Evolutionary conservation across 2,329 filamentous ascomycete species (phyloP).

Genomic region (Aotearoamyces nothofagi): DNA sequence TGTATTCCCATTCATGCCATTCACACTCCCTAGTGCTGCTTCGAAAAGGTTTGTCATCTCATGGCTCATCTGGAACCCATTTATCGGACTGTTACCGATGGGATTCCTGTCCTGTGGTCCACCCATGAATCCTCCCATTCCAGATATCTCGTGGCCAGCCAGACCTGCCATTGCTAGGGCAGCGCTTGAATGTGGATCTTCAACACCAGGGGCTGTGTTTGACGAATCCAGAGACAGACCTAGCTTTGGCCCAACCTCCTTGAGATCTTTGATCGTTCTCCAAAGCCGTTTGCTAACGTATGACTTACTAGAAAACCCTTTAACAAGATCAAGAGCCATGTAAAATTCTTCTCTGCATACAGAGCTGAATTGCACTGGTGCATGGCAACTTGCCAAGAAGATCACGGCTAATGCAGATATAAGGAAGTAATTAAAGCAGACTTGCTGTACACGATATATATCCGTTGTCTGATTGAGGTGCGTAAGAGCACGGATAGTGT

Average conservation of each 20-base stretch:
- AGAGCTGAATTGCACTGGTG: slow-evolving; percentile 54
- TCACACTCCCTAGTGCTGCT: slow-evolving; percentile 15
- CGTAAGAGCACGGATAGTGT: slow-evolving; percentile 57
- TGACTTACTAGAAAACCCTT: slow-evolving; percentile 54
- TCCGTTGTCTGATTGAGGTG: slow-evolving; percentile 58
- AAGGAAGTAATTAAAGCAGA: slow-evolving; percentile 70
- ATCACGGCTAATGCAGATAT: slow-evolving; percentile 60
- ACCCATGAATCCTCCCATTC: slow-evolving; percentile 6
- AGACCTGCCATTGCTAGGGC: slow-evolving; percentile 40
- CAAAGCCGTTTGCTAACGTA: slow-evolving; percentile 61
- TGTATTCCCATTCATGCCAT: slow-evolving; percentile 9
- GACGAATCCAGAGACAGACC: slow-evolving; percentile 30
- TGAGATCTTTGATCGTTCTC: slow-evolving; percentile 55
- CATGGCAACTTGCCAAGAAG: slow-evolving; percentile 63
- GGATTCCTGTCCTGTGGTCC: slow-evolving; percentile 5
- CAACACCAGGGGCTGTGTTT: slow-evolving; percentile 10
- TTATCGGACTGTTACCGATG: slow-evolving; percentile 12
- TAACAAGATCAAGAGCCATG: slow-evolving; percentile 59
- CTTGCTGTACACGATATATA: slow-evolving; percentile 56
- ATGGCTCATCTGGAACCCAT: slow-evolving; percentile 20
- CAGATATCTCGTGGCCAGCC: slow-evolving; percentile 22
- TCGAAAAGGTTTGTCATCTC: slow-evolving; percentile 22
- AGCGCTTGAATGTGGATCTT: slow-evolving; percentile 35
- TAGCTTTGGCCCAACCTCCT: slow-evolving; percentile 55
- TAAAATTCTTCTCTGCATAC: slow-evolving; percentile 64